A percentile compares a stretch with the other conserved stretches of the same genome.
Evolutionary conservation across 2,329 filamentous ascomycete genomes (phyloP).

Genomic region (Monilinia vaccinii-corymbosi): DNA sequence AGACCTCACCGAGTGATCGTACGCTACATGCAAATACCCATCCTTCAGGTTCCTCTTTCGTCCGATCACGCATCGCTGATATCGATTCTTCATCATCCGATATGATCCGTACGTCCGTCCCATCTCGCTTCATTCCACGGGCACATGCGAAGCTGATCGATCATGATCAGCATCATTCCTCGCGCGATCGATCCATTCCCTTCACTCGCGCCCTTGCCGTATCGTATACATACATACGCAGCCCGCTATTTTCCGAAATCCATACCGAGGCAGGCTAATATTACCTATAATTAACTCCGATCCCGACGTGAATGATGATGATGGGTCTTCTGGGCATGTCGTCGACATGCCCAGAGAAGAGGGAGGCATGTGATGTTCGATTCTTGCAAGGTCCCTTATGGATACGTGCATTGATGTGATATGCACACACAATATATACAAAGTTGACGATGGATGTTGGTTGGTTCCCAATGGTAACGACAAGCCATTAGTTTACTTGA

Average conservation of each 20-base stretch:
- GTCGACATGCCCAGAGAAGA: background rate
- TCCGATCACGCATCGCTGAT: background rate
- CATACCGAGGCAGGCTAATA: background rate
- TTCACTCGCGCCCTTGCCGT: background rate
- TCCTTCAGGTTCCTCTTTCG: background rate
- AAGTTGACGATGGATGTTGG: background rate
- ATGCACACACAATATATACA: background rate
- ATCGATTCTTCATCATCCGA: background rate
- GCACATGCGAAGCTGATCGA: background rate
- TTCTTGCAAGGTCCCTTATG: background rate
- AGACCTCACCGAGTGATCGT: background rate
- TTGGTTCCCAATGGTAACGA: background rate
- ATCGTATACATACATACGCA: too few species aligned
- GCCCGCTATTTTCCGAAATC: background rate
- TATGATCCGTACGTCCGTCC: background rate
- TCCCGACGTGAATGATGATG: background rate
- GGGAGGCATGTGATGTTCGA: too few species aligned
- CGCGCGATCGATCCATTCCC: background rate
- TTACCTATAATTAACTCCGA: background rate
- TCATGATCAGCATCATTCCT: background rate
- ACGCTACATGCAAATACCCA: background rate
- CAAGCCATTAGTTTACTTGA: background rate
- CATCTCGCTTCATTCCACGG: background rate
- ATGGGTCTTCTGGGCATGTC: background rate
- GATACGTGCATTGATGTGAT: background rate